Evolutionary conservation across 305 asterid genomes (phyloP).

Genomic region (Ilex paraguariensis): DNA sequence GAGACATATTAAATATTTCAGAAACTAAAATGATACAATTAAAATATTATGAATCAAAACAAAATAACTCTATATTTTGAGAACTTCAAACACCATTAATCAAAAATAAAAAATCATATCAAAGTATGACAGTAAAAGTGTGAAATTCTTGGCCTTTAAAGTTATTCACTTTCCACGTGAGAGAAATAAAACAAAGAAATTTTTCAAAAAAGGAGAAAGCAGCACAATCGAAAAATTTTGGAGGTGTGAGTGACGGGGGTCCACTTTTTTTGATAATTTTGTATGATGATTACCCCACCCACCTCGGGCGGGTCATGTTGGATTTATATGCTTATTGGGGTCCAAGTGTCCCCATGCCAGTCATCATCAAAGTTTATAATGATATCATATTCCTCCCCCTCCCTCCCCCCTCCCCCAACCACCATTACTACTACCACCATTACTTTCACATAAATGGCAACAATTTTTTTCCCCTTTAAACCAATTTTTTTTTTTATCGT

Average conservation of each 20-base stretch:
- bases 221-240: slow-evolving; percentile 1
- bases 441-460: slow-evolving; percentile 4
- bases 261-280: slow-evolving; percentile 15
- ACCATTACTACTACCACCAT: slow-evolving; percentile 6
- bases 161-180: not conserved
- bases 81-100: too few relatives aligned
- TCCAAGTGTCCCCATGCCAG: slow-evolving; percentile 33
- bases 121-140: too few relatives aligned
- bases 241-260: slow-evolving; percentile 30
- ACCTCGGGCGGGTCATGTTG: slow-evolving; percentile 28
- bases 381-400: slow-evolving; percentile 14
- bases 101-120: not conserved
- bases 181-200: not conserved
- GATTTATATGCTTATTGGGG: slow-evolving; percentile 25
- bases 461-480: not conserved
- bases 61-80: too few relatives aligned
- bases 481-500: too few relatives aligned
- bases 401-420: too few relatives aligned
- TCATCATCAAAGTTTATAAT: slow-evolving; percentile 17
- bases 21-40: too few relatives aligned
- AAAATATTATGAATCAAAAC: too few relatives aligned
- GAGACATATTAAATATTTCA: too few relatives aligned
- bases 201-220: slow-evolving; percentile 1
- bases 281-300: slow-evolving; percentile 19
- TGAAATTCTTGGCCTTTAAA: not conserved